Percentiles rank a stretch among this genome's conserved stretches.
phyloP scores from a whole-genome alignment of 140 eudicot genomes.

The Anethum foeniculum region DNA sequence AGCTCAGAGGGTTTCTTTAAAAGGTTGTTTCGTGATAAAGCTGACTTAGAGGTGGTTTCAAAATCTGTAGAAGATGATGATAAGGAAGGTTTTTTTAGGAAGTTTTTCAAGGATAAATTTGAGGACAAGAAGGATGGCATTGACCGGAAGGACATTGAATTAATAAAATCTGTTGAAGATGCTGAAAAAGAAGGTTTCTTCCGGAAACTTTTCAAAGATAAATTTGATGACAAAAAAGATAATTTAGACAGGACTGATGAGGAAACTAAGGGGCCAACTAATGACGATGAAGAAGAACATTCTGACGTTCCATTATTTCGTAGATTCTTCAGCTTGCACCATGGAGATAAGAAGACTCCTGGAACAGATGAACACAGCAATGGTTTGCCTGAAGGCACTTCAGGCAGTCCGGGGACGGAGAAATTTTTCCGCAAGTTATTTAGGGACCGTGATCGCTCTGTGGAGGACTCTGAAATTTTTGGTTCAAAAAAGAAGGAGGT shows the following conservation, averaged over 20 bases:
- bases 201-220: conserved; percentile 67
- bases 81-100: conserved; percentile 69
- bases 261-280: conserved; percentile 48
- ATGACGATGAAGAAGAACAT: conserved; percentile 76
- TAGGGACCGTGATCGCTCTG: conserved; percentile 91
- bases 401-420: conserved; percentile 99
- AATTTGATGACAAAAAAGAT: conserved; percentile 71
- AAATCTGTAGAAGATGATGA: conserved; percentile 71
- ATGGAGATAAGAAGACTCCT: conserved; percentile 59
- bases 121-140: conserved; percentile 49
- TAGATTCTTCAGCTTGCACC: conserved; percentile 71
- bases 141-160: conserved; percentile 54
- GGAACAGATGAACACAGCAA: conserved; percentile 36
- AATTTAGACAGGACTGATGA: conserved; percentile 36
- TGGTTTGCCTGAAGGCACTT: conserved; percentile 70
- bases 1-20: conserved; percentile 73
- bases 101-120: conserved; percentile 60
- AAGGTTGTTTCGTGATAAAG: conserved; percentile 76
- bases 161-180: conserved; percentile 33
- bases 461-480: conserved; percentile 90
- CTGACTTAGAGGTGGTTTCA: conserved; percentile 55
- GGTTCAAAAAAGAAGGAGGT: conserved; percentile 85
- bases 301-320: conserved; percentile 77
- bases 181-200: conserved; percentile 89
- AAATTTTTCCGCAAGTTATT: conserved; percentile 78